phyloP scores from a whole-genome alignment of 176 grass and related monocot genomes.

The Neostapfia colusana region DNA sequence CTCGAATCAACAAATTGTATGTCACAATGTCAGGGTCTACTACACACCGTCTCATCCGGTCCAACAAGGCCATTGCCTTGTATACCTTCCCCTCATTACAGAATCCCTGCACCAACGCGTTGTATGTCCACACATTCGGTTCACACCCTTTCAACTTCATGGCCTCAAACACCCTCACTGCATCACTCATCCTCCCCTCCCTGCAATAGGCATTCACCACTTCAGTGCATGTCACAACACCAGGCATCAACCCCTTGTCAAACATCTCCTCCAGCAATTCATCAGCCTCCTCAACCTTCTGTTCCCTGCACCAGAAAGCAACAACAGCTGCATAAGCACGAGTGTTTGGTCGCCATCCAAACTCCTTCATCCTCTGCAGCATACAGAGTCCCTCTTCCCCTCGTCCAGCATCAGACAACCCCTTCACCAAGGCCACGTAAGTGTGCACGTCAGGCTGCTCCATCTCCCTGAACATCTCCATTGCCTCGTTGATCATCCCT shows the following conservation, averaged over 20 bases:
- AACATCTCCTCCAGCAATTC: slow-evolving; percentile 52
- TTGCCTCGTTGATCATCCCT: slow-evolving; percentile 38
- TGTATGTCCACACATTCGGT: slow-evolving; percentile 60
- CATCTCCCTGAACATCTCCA: slow-evolving; percentile 45
- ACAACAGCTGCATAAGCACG: slow-evolving; percentile 36
- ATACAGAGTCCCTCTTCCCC: slow-evolving; percentile 46
- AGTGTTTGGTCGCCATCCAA: slow-evolving; percentile 39
- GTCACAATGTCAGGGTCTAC: slow-evolving; percentile 48
- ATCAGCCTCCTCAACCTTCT: slow-evolving; percentile 39
- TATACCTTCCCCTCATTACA: slow-evolving; percentile 52
- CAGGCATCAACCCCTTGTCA: slow-evolving; percentile 27
- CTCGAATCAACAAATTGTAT: slow-evolving; percentile 56
- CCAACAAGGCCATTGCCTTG: slow-evolving; percentile 50
- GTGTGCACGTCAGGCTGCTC: slow-evolving; percentile 27
- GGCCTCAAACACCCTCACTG: slow-evolving; percentile 37
- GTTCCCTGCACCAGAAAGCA: slow-evolving; percentile 32
- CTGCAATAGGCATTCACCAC: slow-evolving; percentile 42
- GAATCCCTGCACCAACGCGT: slow-evolving; percentile 46
- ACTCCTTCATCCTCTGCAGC: slow-evolving; percentile 39
- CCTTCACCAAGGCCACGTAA: slow-evolving; percentile 43
- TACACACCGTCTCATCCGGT: slow-evolving; percentile 36
- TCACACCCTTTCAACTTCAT: slow-evolving; percentile 47
- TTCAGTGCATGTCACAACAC: slow-evolving; percentile 34
- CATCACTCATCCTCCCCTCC: slow-evolving; percentile 34
- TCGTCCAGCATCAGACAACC: slow-evolving; percentile 36